These are phyloP conservation scores for Hypoxylon trugodes DNA, from an alignment of 495 filamentous ascomycete genomes.

Conservation along the genomic window DNA sequence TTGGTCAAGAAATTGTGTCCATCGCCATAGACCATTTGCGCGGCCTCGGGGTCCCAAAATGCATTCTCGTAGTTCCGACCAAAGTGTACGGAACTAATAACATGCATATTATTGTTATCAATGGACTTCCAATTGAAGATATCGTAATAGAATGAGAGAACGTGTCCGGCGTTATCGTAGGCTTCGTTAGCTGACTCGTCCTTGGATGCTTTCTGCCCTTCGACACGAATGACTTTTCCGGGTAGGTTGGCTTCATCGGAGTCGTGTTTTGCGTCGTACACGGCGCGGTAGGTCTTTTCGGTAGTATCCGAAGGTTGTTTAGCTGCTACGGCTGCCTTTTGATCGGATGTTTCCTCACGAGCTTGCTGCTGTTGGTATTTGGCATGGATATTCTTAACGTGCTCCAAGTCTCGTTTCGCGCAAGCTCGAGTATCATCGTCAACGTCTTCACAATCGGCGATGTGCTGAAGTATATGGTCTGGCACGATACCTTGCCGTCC, in stretches of 20 bases:
- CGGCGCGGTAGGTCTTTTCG: conserved; percentile 47
- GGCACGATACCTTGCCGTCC: conserved; percentile 46
- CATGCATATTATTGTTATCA: conserved; percentile 53
- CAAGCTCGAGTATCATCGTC: conserved; percentile 46
- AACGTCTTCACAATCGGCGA: conserved; percentile 46
- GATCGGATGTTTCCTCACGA: conserved; percentile 12
- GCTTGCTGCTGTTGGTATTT: conserved; percentile 44
- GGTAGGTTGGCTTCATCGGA: conserved; percentile 47
- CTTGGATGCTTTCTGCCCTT: conserved; percentile 46
- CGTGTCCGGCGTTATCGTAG: conserved; percentile 51
- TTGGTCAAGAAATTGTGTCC: conserved; percentile 53
- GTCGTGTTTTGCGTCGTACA: conserved; percentile 49
- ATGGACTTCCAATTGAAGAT: conserved; percentile 56
- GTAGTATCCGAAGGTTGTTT: conserved; percentile 11
- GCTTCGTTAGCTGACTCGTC: conserved; percentile 51
- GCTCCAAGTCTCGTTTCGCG: conserved; percentile 49
- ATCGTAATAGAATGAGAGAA: conserved; percentile 54
- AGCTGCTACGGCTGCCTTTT: conserved; percentile 7
- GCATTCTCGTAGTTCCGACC: conserved; percentile 55
- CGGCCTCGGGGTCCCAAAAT: conserved; percentile 45
- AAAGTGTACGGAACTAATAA: conserved; percentile 57
- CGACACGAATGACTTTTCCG: conserved; percentile 47
- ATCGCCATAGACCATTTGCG: conserved; percentile 59
- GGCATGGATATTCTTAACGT: conserved; percentile 37
- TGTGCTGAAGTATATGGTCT: conserved; percentile 48